phyloP scores from a whole-genome alignment of 2,329 filamentous ascomycete species.

The Aspergillus piperis region DNA sequence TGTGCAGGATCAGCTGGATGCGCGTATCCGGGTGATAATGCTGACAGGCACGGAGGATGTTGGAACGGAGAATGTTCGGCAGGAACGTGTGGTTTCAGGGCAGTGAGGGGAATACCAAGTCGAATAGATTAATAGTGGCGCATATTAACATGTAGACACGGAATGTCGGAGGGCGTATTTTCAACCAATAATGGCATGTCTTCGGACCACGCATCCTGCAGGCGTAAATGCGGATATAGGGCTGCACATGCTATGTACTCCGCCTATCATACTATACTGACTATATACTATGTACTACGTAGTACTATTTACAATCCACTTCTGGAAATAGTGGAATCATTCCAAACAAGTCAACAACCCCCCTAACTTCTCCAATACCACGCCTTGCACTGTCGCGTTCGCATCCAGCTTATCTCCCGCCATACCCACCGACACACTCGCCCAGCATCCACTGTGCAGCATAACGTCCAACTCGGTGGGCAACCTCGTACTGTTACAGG shows the following conservation, averaged over 20 bases:
- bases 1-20: too few relatives aligned
- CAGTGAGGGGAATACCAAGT: too few relatives aligned
- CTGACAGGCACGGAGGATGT: too few relatives aligned
- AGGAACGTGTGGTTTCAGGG: too few relatives aligned
- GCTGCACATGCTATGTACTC: constrained; percentile 10
- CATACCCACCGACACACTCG: constrained; percentile 64
- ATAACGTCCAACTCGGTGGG: constrained; percentile 62
- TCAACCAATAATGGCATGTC: not conserved
- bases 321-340: not conserved
- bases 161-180: not conserved
- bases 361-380: constrained; percentile 55
- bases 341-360: constrained; percentile 51
- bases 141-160: too few relatives aligned
- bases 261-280: too few relatives aligned
- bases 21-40: too few relatives aligned
- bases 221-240: constrained; percentile 25
- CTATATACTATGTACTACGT: too few relatives aligned
- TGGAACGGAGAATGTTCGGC: too few relatives aligned
- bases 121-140: too few relatives aligned
- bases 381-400: constrained; percentile 52
- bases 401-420: constrained; percentile 63
- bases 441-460: constrained; percentile 57
- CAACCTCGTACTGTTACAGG: constrained; percentile 57
- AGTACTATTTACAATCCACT: too few relatives aligned
- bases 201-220: not conserved